Evolutionary conservation across 1,284 basidiomycete genomes (phyloP), one percentile per base, ranked within the genome.

Genomic region (Hemileccinum hortonii): DNA sequence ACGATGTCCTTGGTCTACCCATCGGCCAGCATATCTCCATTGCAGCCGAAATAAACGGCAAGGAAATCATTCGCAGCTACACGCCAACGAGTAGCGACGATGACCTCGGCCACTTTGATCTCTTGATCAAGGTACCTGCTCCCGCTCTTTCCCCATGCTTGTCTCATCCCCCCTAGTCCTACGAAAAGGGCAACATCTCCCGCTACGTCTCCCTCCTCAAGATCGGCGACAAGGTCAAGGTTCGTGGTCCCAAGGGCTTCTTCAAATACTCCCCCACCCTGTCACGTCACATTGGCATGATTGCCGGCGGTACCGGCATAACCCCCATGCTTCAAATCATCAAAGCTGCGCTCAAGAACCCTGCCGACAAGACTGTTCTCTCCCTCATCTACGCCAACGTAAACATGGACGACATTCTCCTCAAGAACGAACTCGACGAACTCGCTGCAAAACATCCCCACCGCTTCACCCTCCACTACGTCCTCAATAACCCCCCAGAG

Each of bases 261-360:
- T 99, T 97, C 78, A 80, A 78, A 58, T 95, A 94, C 73, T 64
- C 73, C 52, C 80, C 83, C n/a, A 76, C 76, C 45, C 76, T 94
- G 37, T 80, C 87, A 21, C 77, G 78, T 58, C 83, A 89, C 62
- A 75, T 99, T 54, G 91, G 94, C 64, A 96, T 99, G 94, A 95
- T 99, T 62, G 95, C 96, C 19, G 96, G 96, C 41, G 89, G 89
- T 24, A 91, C 96, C 5, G 96, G 96, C 58, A 96, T 99, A 70
- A 98, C 97, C 0, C 96, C 96, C 61, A 96, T 97, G 94, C 86
- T 95, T 62, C 97, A 98, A 73, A 93, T 99, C 76, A 89, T 98
- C 73, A 85, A 88, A 57, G 90, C 94, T 24, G 84, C 86, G 11
- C 81, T 96, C 66, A 90, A 92, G 73, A 92, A 96, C 76, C 84